Percentiles rank a stretch among this genome's conserved stretches.
Conservation (phyloP, 192 early-diverging fungal genomes). For the Coemansia sp. region DNA sequence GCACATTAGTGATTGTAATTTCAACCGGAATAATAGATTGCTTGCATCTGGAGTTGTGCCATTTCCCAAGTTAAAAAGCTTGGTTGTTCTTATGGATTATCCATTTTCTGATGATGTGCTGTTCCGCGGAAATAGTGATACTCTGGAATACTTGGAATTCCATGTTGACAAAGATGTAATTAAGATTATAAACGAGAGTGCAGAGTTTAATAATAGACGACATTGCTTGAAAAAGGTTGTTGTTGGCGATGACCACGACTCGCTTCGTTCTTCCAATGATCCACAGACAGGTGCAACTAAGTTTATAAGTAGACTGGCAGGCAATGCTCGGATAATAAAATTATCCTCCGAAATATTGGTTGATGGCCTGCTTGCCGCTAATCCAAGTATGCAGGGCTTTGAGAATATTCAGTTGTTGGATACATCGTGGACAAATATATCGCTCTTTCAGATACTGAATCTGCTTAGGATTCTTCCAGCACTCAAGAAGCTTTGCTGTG, state of each 20-base stretch:
- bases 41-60: background rate
- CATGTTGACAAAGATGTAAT: background rate
- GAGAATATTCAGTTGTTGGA: background rate
- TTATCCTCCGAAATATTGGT: no score
- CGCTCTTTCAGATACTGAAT: background rate
- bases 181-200: background rate
- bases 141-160: constrained; percentile 6
- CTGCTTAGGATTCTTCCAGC: background rate
- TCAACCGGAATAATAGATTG: background rate
- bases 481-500: background rate
- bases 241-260: background rate
- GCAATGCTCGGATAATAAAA: background rate
- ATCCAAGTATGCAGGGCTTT: background rate
- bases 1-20: background rate
- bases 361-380: background rate
- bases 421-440: background rate
- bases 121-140: constrained; percentile 6
- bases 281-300: background rate
- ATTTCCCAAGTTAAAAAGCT: constrained; percentile 2
- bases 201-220: background rate
- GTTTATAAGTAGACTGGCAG: background rate
- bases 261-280: background rate
- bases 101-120: constrained; percentile 15
- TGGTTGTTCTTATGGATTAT: background rate
- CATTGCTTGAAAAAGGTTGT: background rate